A percentile compares a stretch with the other conserved stretches of the same genome.
These are phyloP conservation scores for Steccherinum ochraceum DNA, from an alignment of 768 basidiomycete genomes.

Conservation along the genomic window DNA sequence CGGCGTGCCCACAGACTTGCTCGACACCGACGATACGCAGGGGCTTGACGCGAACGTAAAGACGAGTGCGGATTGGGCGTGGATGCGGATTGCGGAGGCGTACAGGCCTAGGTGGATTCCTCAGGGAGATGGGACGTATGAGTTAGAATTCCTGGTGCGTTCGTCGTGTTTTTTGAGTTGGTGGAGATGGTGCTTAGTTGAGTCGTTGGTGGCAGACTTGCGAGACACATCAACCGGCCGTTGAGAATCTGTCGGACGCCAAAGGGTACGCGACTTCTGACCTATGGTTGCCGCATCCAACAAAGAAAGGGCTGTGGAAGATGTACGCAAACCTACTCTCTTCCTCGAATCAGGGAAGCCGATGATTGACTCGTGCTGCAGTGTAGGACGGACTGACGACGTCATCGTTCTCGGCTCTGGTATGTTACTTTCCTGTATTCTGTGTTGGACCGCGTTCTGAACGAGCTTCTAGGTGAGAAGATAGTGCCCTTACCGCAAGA, in stretches of 20 bases:
- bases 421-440: conserved; percentile 1
- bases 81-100: conserved; percentile 1
- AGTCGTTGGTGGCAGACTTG: conserved; percentile 10
- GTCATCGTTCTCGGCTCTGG: conserved; percentile 28
- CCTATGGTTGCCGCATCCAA: conserved; percentile 10
- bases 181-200: conserved; percentile 2
- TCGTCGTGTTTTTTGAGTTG: background rate
- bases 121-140: conserved; percentile 12
- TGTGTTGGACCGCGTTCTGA: conserved; percentile 15
- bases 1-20: background rate
- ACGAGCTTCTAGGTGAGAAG: conserved; percentile 10
- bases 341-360: background rate
- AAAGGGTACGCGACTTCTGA: conserved; percentile 12
- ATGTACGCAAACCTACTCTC: conserved; percentile 18
- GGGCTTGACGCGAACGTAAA: background rate
- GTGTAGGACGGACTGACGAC: conserved; percentile 34
- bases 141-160: conserved; percentile 13
- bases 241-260: conserved; percentile 10
- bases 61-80: conserved; percentile 7
- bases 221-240: conserved; percentile 9
- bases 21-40: background rate
- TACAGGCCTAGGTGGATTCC: conserved; percentile 2
- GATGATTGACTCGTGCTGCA: no score
- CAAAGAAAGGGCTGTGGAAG: conserved; percentile 14
- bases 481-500: conserved; percentile 12